Evolutionary conservation across 2,329 filamentous ascomycete genomes (phyloP), one percentile per base, ranked within the genome.

Genomic region (Trichophyton rubrum): DNA sequence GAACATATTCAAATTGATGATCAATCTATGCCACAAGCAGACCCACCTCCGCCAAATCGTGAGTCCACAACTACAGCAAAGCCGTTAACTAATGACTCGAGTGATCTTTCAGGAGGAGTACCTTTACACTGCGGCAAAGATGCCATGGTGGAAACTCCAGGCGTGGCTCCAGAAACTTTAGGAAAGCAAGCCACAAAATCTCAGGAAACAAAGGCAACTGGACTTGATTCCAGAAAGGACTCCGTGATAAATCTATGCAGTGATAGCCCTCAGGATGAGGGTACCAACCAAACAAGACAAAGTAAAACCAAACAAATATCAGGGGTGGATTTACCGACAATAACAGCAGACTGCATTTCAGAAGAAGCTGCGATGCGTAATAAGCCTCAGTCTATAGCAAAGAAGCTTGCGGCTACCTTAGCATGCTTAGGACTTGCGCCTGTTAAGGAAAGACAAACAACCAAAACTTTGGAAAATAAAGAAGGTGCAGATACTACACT

Each of bases 381-480:
- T 9, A n/a, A 53, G 13, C 24, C 47, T 9, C 41, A 40, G 9
- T 53, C 20, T 17, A 47, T 61, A 27, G 63, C 58, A 11, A 60
- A 59, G 56, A 62, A 57, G 27, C 59, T 62, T 11, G 35, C 60
- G 17, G 35, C 55, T 4, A 22, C 62, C 2, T 9, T 24, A 20
- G 58, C 40, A 17, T 60, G 43, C 56, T 57, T 59, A 13, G 61
- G 59, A 11, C 59, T 63, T 17, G 24, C 56, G 13, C n/a, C 40
- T 20, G 15, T 13, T 38, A 38, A 3, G 9, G 33, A 38, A 38
- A 13, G 33, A 38, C 33, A 3, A 13, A 13, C 2, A 38, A 38
- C 11, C 33, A 38, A 38, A 38, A 9, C 2, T 38, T 27, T 17
- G 56, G 20, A 41, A 53, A 6, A 11, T 1, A 51, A 13, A 8